phyloP scores from a whole-genome alignment of 2,329 filamentous ascomycete genomes.

The Epichloe coenophiala region DNA sequence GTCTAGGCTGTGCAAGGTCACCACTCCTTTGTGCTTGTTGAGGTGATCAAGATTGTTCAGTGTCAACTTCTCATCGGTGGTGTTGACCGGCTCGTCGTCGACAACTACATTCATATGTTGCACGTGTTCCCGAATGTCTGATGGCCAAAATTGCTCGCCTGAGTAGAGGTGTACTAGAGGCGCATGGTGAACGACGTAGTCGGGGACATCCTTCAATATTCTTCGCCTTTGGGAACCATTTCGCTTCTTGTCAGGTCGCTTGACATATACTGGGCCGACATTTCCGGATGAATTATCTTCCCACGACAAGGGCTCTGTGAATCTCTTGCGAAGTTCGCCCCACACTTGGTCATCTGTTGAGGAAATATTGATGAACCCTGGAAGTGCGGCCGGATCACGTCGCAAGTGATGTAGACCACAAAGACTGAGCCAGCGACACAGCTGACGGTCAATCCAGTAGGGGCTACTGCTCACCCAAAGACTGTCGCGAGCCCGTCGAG shows the following conservation, averaged over 20 bases:
- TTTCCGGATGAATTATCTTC: constrained; percentile 5
- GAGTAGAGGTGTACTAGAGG: constrained; percentile 82
- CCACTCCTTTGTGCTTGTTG: constrained; percentile 46
- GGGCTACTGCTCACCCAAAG: constrained; percentile 59
- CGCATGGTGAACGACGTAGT: constrained; percentile 69
- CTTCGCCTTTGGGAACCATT: constrained; percentile 16
- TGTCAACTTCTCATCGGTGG: constrained; percentile 25
- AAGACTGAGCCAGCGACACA: constrained; percentile 65
- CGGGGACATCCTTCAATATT: constrained; percentile 42
- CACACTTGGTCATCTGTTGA: constrained; percentile 15
- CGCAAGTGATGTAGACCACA: constrained; percentile 67
- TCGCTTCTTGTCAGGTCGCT: constrained; percentile 15
- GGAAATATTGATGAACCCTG: constrained; percentile 3
- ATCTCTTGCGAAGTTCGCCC: constrained; percentile 20
- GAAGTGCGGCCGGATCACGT: constrained; percentile 39
- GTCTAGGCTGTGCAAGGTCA: constrained; percentile 75
- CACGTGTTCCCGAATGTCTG: constrained; percentile 73
- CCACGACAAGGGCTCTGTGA: constrained; percentile 6
- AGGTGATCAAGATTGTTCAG: constrained; percentile 57
- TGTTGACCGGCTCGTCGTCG: constrained; percentile 47
- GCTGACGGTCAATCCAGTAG: constrained; percentile 61
- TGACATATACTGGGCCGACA: background rate
- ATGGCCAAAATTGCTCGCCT: constrained; percentile 78
- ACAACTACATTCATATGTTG: constrained; percentile 56
- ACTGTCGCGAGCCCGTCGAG: constrained; percentile 48